Evolutionary conservation across 2,329 filamentous ascomycete species (phyloP), one percentile per base, ranked within the genome.

Genomic region (Stagonosporopsis cucurbitacearum): DNA sequence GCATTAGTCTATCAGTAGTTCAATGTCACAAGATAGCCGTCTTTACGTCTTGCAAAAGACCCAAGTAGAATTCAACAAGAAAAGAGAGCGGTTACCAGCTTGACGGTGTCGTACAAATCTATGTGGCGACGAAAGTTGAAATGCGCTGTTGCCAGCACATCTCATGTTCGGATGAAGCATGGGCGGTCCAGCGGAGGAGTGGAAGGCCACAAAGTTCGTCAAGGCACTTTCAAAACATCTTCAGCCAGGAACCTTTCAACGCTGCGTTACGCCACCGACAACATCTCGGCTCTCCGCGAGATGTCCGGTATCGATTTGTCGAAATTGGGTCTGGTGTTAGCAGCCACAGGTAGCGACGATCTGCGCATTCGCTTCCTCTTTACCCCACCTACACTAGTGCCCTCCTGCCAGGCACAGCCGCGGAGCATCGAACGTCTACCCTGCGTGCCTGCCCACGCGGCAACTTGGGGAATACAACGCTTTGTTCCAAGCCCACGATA

Each of bases 281-380:
- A 43, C 23, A 37, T 54, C 13, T 43, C 47, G 53, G 53, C 42
- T 56, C 53, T 56, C 53, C 53, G 32, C 20, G 32, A 46, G 23
- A 51, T 43, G 47, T 51, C 53, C 53, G 53, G 17, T 51, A 39
- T 42, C 25, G 25, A 23, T 43, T 47, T 39, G 33, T 50, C 41
- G 47, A 50, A 36, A 22, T 45, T 48, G 30, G 43, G 43, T 7
- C 26, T 54, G 20, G 28, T 35, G 30, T 46, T 44, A 28, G 30
- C 40, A 45, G 51, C 51, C 33, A 44, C 20, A 54, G n/a, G 39
- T 39, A 35, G 45, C 40, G 37, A 46, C 19, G 30, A 44, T 50
- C 20, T 41, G 40, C 46, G 12, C 35, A 5, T 6, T 32, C 51
- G 25, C 45, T 26, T 41, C 17, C 32, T 41, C 17, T 42, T 19